Conservation (phyloP, 768 basidiomycete species). For the Lactarius sanguifluus region DNA sequence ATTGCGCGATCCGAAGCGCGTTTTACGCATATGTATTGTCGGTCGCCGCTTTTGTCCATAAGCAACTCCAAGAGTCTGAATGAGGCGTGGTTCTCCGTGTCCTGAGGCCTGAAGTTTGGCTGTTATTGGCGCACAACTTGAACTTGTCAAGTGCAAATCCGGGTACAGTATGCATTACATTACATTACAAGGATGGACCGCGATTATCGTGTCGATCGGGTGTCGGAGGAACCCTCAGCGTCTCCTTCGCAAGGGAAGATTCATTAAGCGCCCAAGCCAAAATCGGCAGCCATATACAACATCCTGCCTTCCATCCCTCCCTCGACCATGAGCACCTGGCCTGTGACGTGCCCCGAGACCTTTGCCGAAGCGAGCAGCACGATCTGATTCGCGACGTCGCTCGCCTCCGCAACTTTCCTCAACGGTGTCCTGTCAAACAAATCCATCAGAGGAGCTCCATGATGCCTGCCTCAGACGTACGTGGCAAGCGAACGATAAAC, state of each 20-base stretch:
- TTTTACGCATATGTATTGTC: too few species aligned
- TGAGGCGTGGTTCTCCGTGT: too few species aligned
- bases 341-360: conserved; percentile 69
- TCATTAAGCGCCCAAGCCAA: conserved; percentile 19
- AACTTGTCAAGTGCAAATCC: too few species aligned
- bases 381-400: conserved; percentile 67
- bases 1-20: too few species aligned
- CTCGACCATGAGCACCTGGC: conserved; percentile 67
- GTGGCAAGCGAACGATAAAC: conserved; percentile 64
- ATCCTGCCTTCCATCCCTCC: conserved; percentile 80
- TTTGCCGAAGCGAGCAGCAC: conserved; percentile 56
- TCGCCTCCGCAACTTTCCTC: conserved; percentile 62
- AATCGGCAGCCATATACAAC: conserved; percentile 44
- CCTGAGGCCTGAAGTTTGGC: neutral
- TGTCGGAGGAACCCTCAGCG: too few species aligned
- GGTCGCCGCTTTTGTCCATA: too few species aligned
- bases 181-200: too few species aligned
- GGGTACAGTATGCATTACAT: too few species aligned
- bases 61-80: too few species aligned
- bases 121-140: too few species aligned
- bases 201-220: too few species aligned
- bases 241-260: neutral
- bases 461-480: conserved; percentile 40
- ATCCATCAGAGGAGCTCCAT: neutral
- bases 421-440: conserved; percentile 54